Evolutionary conservation across 768 basidiomycete species (phyloP).

Genomic region (Calocybe indica): DNA sequence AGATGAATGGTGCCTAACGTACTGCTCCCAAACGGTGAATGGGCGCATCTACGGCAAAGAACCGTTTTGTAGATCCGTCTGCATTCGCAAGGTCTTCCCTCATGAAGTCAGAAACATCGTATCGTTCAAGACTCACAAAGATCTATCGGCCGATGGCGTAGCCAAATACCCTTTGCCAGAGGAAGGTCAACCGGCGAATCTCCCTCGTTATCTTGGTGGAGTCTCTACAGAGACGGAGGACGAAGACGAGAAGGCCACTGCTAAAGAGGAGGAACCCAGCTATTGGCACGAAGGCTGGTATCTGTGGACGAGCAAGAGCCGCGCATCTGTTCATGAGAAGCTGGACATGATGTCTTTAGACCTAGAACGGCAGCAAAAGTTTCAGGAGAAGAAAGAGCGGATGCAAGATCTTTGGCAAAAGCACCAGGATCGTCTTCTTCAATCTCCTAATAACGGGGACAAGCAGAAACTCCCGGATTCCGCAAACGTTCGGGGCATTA

Average conservation of each 20-base stretch:
- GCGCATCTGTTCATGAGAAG: conserved; percentile 48
- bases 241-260: conserved; percentile 18
- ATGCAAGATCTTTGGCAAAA: conserved; percentile 42
- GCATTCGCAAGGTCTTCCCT: conserved; percentile 60
- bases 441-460: conserved; percentile 9
- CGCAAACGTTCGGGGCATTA: background rate
- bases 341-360: conserved; percentile 53
- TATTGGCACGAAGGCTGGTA: conserved; percentile 78
- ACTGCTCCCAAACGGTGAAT: conserved; percentile 50
- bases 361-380: conserved; percentile 43
- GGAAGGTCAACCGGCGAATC: conserved; percentile 53
- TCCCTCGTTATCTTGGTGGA: conserved; percentile 41
- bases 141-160: conserved; percentile 36
- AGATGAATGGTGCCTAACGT: conserved; percentile 63
- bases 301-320: conserved; percentile 57
- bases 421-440: conserved; percentile 40
- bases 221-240: conserved; percentile 23
- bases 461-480: conserved; percentile 12
- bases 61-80: conserved; percentile 53
- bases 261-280: conserved; percentile 30
- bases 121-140: conserved; percentile 37
- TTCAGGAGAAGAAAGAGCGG: conserved; percentile 33
- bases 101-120: conserved; percentile 56
- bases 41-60: conserved; percentile 45
- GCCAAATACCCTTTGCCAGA: conserved; percentile 57